Evolutionary conservation across 352 stramenopile genomes (phyloP).

Genomic region (Pythium rhizo-oryzae): DNA sequence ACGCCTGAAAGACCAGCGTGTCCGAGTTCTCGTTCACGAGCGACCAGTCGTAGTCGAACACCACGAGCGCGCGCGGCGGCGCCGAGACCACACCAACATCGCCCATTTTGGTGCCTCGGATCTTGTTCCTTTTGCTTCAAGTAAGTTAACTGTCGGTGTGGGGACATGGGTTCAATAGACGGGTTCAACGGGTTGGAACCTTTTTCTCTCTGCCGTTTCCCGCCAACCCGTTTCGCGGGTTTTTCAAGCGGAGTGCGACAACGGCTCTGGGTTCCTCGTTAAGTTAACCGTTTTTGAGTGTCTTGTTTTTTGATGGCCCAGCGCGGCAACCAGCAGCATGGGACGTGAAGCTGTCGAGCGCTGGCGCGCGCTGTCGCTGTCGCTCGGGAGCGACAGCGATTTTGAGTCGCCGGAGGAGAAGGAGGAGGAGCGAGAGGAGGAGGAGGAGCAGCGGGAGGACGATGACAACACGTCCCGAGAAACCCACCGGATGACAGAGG

Average conservation of each 20-base stretch:
- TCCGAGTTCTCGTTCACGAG: constrained; percentile 87
- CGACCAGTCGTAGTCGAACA: constrained; percentile 88
- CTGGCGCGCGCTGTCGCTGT: constrained; percentile 3
- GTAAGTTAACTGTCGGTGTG: constrained; percentile 2
- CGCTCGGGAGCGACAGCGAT: constrained; percentile 19
- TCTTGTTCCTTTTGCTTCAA: neutral
- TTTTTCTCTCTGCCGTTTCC: constrained; percentile 11
- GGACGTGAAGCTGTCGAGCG: neutral
- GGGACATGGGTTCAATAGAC: neutral
- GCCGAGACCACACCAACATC: too few relatives aligned
- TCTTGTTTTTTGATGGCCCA: constrained; percentile 9
- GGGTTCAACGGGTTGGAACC: constrained; percentile 5
- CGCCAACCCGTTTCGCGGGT: constrained; percentile 27
- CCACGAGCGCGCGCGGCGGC: constrained; percentile 44
- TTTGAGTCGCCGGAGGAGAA: constrained; percentile 4
- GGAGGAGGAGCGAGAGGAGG: constrained; percentile 2
- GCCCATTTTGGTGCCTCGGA: neutral
- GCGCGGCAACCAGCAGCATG: neutral
- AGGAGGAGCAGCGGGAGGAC: neutral
- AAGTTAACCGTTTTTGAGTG: constrained; percentile 20
- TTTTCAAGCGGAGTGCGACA: neutral
- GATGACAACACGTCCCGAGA: neutral
- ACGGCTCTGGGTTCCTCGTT: neutral
- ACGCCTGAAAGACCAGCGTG: constrained; percentile 68
- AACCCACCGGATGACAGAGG: constrained; percentile 1